phyloP scores from a whole-genome alignment of 306 rosid species.

The Trifolium repens region DNA sequence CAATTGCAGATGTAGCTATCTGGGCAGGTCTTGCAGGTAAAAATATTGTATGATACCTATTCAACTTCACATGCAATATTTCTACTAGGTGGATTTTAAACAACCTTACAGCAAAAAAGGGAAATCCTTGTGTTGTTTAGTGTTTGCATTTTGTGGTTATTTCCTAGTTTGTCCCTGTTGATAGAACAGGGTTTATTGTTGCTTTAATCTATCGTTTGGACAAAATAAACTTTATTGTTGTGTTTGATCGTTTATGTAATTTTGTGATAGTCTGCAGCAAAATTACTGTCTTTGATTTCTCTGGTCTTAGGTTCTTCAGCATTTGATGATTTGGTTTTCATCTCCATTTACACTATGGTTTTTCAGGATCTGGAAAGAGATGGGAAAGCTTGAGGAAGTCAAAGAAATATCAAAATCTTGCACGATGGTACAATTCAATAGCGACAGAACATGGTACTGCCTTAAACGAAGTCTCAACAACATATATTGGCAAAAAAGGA shows the following conservation, averaged over 20 bases:
- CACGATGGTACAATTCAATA: slow-evolving; percentile 82
- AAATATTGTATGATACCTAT: background rate
- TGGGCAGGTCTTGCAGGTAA: slow-evolving; percentile 93
- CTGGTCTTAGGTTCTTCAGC: slow-evolving; percentile 1
- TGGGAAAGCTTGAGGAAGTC: slow-evolving; percentile 97
- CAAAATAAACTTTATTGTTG: background rate
- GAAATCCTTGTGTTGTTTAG: slow-evolving; percentile 5
- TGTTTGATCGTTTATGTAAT: slow-evolving; percentile 1
- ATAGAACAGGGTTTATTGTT: slow-evolving; percentile 11
- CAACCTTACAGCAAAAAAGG: slow-evolving; percentile 19
- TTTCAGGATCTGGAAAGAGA: slow-evolving; percentile 78
- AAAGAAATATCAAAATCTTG: slow-evolving; percentile 79
- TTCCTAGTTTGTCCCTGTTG: slow-evolving; percentile 1
- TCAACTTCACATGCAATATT: background rate
- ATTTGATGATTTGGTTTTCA: slow-evolving; percentile 20
- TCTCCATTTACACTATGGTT: slow-evolving; percentile 18
- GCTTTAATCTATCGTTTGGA: slow-evolving; percentile 22
- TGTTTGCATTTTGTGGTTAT: slow-evolving; percentile 19
- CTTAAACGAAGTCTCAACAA: slow-evolving; percentile 59
- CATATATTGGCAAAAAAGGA: slow-evolving; percentile 67
- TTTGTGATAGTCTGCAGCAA: background rate
- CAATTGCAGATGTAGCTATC: slow-evolving; percentile 85
- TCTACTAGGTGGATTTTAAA: background rate
- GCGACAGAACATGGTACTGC: slow-evolving; percentile 54
- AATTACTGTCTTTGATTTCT: slow-evolving; percentile 3